Base-by-base conservation (phyloP, 371 early-diverging fungal genomes). In the Dinochytrium kinnereticum region DNA sequence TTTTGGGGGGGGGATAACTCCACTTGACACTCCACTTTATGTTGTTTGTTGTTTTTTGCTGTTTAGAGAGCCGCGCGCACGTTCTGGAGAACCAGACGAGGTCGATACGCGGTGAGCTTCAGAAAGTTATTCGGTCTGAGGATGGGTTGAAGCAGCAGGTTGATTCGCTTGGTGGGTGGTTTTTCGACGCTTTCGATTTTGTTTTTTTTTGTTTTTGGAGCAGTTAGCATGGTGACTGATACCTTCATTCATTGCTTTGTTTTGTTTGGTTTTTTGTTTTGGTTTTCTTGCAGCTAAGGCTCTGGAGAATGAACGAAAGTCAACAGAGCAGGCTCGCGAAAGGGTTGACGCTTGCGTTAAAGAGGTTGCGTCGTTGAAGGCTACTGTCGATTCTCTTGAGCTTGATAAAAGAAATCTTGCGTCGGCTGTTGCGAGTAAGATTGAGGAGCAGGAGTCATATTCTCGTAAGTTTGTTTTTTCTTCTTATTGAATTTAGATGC, bases 371-470 rank as follows among this genome's bases (percentile, higher is more conserved):
- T 30, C 64, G 17, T 38, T 75, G 51, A 70, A 75, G 39, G 34
- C 73, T 5, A 53, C 53, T 1, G 39, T 77, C 0, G 57, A 37
- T 28, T 36, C 49, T 3, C 36, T 74, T 24, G 77, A 78, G 55
- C 5, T 65, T n/a, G 79, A 81, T 30, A 81, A 81, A 50, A 70
- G 77, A 2, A 76, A 81, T 50, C 68, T 81, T 39, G 53, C 74
- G 0, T 34, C 69, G n/a, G 39, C 78, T n/a, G 36, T 81, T 1
- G 64, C 69, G 24, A 68, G 51, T 30, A 68, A 72, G 50, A 50
- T 73, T n/a, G 72, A 74, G 38, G 81, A 78, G 51, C 74, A 69
- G 21, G 77, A 73, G 3, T 64, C 72, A 3, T 51, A 76, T 30
- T 24, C 21, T 24, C 75, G 74, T 78, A 59, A 40, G 64, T 51